These are phyloP conservation scores for Coniochaeta sp. DNA, from an alignment of 2,329 filamentous ascomycete species.

Conservation along the genomic window DNA sequence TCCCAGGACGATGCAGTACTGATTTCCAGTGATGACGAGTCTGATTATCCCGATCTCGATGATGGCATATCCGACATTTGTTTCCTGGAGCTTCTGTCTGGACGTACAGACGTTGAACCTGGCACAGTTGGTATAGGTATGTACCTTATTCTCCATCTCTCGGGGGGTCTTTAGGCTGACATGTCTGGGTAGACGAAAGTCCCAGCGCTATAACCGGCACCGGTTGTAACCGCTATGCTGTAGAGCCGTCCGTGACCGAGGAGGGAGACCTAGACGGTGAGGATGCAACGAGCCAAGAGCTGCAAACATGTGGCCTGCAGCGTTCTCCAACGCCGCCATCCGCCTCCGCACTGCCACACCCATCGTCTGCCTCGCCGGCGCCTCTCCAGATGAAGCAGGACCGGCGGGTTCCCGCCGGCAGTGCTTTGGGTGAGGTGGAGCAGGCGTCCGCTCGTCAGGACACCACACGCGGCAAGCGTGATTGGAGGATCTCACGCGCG, in stretches of 20 bases:
- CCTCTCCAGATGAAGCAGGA: slow-evolving; percentile 4
- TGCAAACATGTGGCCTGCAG: background rate
- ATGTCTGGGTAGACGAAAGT: background rate
- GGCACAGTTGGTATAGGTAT: background rate
- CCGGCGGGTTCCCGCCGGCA: background rate
- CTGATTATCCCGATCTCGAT: slow-evolving; percentile 3
- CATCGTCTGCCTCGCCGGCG: background rate
- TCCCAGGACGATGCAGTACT: background rate
- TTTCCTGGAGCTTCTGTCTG: slow-evolving; percentile 2
- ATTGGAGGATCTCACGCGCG: background rate
- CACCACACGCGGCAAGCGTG: background rate
- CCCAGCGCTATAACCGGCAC: background rate
- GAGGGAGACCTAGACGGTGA: background rate
- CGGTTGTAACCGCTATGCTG: background rate
- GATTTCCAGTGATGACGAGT: slow-evolving; percentile 5
- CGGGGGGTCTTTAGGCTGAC: background rate
- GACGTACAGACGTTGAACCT: background rate
- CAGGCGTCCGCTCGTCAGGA: background rate
- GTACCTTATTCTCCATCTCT: background rate
- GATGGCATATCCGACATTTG: slow-evolving; percentile 2
- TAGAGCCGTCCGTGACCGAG: background rate
- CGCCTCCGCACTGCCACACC: slow-evolving; percentile 2
- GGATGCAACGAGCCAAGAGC: background rate
- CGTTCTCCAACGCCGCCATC: slow-evolving; percentile 4
- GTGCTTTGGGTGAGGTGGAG: background rate